phyloP scores from a whole-genome alignment of 176 grass and related monocot species.

The Zoysia pacifica region DNA sequence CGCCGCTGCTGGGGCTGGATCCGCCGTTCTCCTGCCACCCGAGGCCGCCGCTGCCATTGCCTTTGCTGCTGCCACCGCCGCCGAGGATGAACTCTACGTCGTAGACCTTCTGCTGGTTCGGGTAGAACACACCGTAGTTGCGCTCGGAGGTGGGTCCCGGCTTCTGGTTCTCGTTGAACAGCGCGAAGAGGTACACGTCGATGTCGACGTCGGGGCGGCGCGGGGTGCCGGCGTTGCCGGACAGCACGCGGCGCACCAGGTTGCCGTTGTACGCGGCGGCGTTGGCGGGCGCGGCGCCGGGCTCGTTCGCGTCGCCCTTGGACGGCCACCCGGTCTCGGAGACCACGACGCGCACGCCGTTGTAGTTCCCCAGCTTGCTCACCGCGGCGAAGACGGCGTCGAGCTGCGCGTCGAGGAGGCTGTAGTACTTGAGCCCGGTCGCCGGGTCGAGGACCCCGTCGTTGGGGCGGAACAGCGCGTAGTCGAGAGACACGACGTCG shows the following conservation, averaged over 20 bases:
- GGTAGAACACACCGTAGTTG: slow-evolving; percentile 97
- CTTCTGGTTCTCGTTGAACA: slow-evolving; percentile 99
- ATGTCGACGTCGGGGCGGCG: slow-evolving; percentile 76
- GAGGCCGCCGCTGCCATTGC: slow-evolving; percentile 13
- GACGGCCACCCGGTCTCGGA: slow-evolving; percentile 98
- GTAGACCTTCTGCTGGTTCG: slow-evolving; percentile 86
- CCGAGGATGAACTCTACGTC: slow-evolving; percentile 81
- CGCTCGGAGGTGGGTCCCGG: slow-evolving; percentile 76
- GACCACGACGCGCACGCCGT: slow-evolving; percentile 60
- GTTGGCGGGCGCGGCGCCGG: slow-evolving; percentile 46
- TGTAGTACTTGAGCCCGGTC: slow-evolving; percentile 76
- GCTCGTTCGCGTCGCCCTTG: slow-evolving; percentile 72
- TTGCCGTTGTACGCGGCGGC: slow-evolving; percentile 93
- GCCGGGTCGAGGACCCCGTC: slow-evolving; percentile 56
- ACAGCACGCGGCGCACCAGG: slow-evolving; percentile 74
- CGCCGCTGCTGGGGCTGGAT: neutral
- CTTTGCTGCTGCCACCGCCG: neutral
- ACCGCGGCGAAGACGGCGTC: slow-evolving; percentile 85
- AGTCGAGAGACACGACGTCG: slow-evolving; percentile 73
- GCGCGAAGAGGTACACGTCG: slow-evolving; percentile 86
- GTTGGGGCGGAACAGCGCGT: slow-evolving; percentile 96
- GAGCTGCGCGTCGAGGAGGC: slow-evolving; percentile 88
- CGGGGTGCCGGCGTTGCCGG: slow-evolving; percentile 73
- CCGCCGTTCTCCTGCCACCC: slow-evolving; percentile 58
- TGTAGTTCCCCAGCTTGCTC: slow-evolving; percentile 39